Conservation (phyloP, 208 protist species). For the Ichthyophonus hoferi region DNA sequence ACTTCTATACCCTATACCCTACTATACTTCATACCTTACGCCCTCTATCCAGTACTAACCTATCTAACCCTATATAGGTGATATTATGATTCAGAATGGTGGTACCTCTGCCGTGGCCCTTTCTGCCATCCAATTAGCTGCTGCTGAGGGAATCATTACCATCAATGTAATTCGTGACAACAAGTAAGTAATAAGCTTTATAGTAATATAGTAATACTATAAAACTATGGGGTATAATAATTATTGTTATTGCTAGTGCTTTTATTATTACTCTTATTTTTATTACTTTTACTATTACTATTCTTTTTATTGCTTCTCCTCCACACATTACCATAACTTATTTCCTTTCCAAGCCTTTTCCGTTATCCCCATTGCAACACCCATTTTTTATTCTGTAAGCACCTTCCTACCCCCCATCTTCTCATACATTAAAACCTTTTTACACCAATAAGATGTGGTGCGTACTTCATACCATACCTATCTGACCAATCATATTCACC, state of each 20-base stretch:
- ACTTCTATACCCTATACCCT: too few species aligned
- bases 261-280: background rate
- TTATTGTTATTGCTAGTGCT: background rate
- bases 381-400: background rate
- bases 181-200: background rate
- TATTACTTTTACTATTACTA: background rate
- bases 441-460: background rate
- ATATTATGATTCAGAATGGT: constrained; percentile 70
- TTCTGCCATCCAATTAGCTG: constrained; percentile 65
- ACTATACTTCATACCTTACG: too few species aligned
- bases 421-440: background rate
- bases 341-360: background rate
- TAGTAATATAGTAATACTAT: background rate
- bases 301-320: background rate
- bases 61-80: background rate
- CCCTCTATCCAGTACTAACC: background rate
- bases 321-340: background rate
- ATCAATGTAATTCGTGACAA: constrained; percentile 67
- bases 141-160: constrained; percentile 55
- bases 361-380: background rate
- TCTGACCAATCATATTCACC: background rate
- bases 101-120: constrained; percentile 66
- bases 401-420: background rate
- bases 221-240: background rate
- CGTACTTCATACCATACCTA: background rate